Evolutionary conservation across 176 grass and related monocot genomes (phyloP).

Genomic region (Zoysia pacifica): DNA sequence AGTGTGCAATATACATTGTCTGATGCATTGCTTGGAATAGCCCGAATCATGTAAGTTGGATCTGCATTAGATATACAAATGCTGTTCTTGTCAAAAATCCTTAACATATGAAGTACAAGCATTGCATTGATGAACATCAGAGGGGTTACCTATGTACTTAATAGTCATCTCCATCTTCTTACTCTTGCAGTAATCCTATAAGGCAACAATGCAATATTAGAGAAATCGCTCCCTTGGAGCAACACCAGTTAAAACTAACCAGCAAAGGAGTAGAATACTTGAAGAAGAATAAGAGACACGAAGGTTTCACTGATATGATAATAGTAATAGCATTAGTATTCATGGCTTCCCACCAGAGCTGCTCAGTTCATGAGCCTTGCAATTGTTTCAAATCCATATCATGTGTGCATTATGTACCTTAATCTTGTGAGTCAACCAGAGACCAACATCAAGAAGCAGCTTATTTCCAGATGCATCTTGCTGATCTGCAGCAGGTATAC

Average conservation of each 20-base stretch:
- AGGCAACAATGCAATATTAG: slow-evolving; percentile 5
- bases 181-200: slow-evolving; percentile 66
- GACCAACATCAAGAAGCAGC: slow-evolving; percentile 87
- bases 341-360: neutral
- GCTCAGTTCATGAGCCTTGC: neutral
- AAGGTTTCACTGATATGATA: slow-evolving; percentile 5
- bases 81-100: neutral
- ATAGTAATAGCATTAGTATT: neutral
- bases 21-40: slow-evolving; percentile 94
- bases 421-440: slow-evolving; percentile 97
- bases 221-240: slow-evolving; percentile 1
- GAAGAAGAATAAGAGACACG: slow-evolving; percentile 6
- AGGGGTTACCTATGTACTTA: slow-evolving; percentile 87
- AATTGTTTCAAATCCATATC: slow-evolving; percentile 16
- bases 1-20: slow-evolving; percentile 97
- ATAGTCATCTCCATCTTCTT: slow-evolving; percentile 92
- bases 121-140: slow-evolving; percentile 1
- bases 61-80: slow-evolving; percentile 55
- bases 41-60: slow-evolving; percentile 99
- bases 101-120: slow-evolving; percentile 27
- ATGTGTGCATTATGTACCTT: slow-evolving; percentile 55
- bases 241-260: neutral
- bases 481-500: slow-evolving; percentile 59
- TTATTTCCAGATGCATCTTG: slow-evolving; percentile 97
- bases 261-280: neutral